Base-by-base conservation (phyloP, 768 basidiomycete genomes). In the Phaeotremella fagi region DNA sequence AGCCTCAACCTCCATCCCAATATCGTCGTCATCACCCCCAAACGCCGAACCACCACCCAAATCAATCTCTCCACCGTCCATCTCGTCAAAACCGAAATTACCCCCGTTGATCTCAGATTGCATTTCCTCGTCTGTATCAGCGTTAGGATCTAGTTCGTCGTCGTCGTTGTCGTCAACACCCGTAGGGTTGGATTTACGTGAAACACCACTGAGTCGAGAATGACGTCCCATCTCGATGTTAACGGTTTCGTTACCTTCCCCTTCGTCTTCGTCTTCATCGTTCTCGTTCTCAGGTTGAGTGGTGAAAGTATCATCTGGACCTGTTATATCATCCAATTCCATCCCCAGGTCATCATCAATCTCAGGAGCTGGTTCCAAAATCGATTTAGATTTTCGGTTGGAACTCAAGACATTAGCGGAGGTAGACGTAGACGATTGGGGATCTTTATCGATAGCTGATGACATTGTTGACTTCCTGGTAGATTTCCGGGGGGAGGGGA, bases 401-500 rank as follows among this genome's bases (percentile, higher is more conserved):
- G n/a, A n/a, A n/a, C n/a, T n/a, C n/a, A n/a, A n/a, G n/a, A n/a
- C n/a, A n/a, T n/a, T n/a, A n/a, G n/a, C n/a, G n/a, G n/a, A n/a
- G n/a, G n/a, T n/a, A n/a, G n/a, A n/a, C n/a, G n/a, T n/a, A n/a
- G n/a, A n/a, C n/a, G n/a, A n/a, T n/a, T n/a, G n/a, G n/a, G 43
- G 31, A 23, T 44, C 18, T 9, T 15, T 5, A 18, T 55, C 25
- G 48, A 38, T 29, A 31, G 41, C 45, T 25, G 25, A 24, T 24
- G 26, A 42, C 24, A 43, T 42, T n/a, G 45, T 53, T 3, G 53
- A 54, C 35, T 54, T 57, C n/a, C 57, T 54, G 22, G 46, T 45
- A 1, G 50, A 54, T 24, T 48, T 46, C 11, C 43, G 27, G 4
- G 59, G 65, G 0, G 65, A 59, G 6, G 63, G 63, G n/a, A 68